Base-by-base conservation (phyloP, 2,329 filamentous ascomycete species). In the Xylariales sp. region DNA sequence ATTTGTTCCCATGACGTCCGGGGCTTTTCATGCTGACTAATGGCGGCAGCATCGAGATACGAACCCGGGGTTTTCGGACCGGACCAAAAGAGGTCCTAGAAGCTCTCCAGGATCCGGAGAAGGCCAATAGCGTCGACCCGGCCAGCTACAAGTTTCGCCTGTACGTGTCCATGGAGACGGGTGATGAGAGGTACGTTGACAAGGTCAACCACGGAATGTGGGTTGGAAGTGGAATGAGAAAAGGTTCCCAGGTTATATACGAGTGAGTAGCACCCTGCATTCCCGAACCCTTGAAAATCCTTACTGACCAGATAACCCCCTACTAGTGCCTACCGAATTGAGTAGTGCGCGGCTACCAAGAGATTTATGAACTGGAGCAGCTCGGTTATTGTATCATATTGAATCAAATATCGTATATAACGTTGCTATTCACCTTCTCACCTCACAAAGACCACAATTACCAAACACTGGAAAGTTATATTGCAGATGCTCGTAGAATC, bases 1-100 rank as follows among this genome's bases (percentile, higher is more conserved):
- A n/a, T n/a, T n/a, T n/a, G n/a, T n/a, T n/a, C n/a, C n/a, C n/a
- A n/a, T n/a, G n/a, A n/a, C n/a, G n/a, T n/a, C n/a, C n/a, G n/a
- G n/a, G n/a, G n/a, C n/a, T n/a, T n/a, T n/a, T n/a, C n/a, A n/a
- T n/a, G n/a, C n/a, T n/a, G n/a, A n/a, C n/a, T n/a, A n/a, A n/a
- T n/a, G n/a, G n/a, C n/a, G n/a, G n/a, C 18, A 44, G 42, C 32
- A 44, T 48, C 31, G 37, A 45, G 33, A 38, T 44, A 14, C 36
- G 42, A 19, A 45, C 41, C 6, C 40, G 37, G 19, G 40, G 43
- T 11, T 42, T 43, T 25, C 37, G 41, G 13, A 44, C 33, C 6
- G 36, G 41, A 6, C 44, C 40, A 13, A 37, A 34, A 28, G 36
- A 44, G 12, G 36, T 46, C 11, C 37, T 44, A 13, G 29, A 42